Evolutionary conservation across 306 rosid species (phyloP).

Genomic region (Dicorynia guianensis): DNA sequence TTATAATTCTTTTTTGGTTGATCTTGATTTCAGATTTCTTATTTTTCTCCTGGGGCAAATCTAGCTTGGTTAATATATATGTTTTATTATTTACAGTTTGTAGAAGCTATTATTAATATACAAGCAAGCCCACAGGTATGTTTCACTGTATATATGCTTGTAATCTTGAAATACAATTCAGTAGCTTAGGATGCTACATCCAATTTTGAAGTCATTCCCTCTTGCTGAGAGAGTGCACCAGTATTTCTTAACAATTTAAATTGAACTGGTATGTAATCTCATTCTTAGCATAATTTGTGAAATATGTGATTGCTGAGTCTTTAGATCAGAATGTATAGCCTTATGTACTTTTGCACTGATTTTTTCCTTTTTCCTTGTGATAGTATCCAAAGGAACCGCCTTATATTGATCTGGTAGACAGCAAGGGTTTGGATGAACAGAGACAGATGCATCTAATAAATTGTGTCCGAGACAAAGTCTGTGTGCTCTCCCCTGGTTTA

Average conservation of each 20-base stretch:
- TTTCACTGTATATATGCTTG: constrained; percentile 15
- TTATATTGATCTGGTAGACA: constrained; percentile 57
- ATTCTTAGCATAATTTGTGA: constrained; percentile 5
- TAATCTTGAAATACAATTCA: background rate
- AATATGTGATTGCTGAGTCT: constrained; percentile 24
- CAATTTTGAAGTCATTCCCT: background rate
- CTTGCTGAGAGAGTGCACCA: constrained; percentile 9
- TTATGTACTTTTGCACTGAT: constrained; percentile 23
- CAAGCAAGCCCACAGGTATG: constrained; percentile 67
- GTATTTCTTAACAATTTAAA: constrained; percentile 17
- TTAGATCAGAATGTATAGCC: background rate
- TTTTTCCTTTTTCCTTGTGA: constrained; percentile 21
- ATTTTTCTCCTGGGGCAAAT: constrained; percentile 28
- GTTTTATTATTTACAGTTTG: constrained; percentile 55
- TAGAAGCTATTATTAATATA: constrained; percentile 68
- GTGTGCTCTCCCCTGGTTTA: constrained; percentile 61
- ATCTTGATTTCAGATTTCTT: background rate
- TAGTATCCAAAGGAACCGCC: constrained; percentile 84
- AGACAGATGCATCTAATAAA: constrained; percentile 58
- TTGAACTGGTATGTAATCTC: background rate
- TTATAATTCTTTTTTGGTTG: background rate
- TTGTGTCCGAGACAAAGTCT: constrained; percentile 58
- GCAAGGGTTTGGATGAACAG: constrained; percentile 72
- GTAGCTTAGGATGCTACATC: background rate
- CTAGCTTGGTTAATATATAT: constrained; percentile 22